Conservation (phyloP, 2,329 filamentous ascomycete genomes). For the Aspergillus arachidicola region DNA sequence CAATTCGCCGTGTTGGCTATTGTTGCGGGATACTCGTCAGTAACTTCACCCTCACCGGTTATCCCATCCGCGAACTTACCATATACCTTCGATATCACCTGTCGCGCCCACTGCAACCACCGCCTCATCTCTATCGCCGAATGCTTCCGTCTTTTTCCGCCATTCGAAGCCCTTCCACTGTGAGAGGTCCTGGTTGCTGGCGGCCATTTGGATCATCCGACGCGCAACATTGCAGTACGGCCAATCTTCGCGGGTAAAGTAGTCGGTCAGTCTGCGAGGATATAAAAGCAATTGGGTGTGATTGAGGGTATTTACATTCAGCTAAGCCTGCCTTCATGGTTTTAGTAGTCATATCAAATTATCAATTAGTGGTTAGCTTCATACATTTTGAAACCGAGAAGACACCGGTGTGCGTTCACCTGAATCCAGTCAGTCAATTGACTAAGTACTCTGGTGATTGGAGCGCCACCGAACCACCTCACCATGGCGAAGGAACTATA, state of each 20-base stretch:
- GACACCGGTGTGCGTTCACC: slow-evolving; percentile 80
- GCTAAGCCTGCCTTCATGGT: slow-evolving; percentile 49
- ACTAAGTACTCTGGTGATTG: neutral
- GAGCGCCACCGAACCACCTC: slow-evolving; percentile 37
- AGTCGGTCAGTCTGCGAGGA: slow-evolving; percentile 2
- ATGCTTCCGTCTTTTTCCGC: slow-evolving; percentile 78
- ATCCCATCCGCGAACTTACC: slow-evolving; percentile 57
- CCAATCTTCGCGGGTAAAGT: slow-evolving; percentile 61
- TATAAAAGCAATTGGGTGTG: neutral
- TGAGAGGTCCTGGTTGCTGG: slow-evolving; percentile 55
- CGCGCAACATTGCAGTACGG: slow-evolving; percentile 83
- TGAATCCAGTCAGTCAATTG: slow-evolving; percentile 28
- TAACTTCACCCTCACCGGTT: neutral
- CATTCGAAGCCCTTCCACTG: slow-evolving; percentile 63
- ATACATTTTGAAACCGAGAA: slow-evolving; percentile 79
- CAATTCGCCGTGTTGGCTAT: slow-evolving; percentile 62
- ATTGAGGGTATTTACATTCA: slow-evolving; percentile 43
- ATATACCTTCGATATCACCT: slow-evolving; percentile 77
- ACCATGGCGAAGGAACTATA: slow-evolving; percentile 71
- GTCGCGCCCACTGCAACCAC: slow-evolving; percentile 67
- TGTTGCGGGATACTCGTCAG: slow-evolving; percentile 15
- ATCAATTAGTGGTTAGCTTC: slow-evolving; percentile 14
- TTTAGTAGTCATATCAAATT: slow-evolving; percentile 22
- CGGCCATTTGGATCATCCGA: slow-evolving; percentile 66
- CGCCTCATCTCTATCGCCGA: slow-evolving; percentile 71